These are phyloP conservation scores for Viridothelium virens DNA, from an alignment of 495 filamentous ascomycete species.

Conservation along the genomic window DNA sequence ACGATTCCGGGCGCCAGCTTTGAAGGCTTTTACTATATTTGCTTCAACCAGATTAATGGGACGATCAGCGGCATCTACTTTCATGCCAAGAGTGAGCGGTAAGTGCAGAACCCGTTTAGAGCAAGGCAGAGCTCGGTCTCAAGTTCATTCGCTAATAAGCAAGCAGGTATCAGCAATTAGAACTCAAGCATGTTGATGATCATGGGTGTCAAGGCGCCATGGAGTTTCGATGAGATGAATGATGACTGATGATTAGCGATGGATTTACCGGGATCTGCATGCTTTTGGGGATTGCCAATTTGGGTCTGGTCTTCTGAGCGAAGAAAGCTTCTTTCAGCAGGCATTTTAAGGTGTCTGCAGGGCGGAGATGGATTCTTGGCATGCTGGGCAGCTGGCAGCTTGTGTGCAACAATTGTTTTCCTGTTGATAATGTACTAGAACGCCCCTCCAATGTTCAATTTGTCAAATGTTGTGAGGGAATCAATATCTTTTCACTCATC, in stretches of 20 bases:
- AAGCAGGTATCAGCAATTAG: conserved; percentile 79
- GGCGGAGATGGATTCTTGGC: not conserved
- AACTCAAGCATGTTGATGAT: conserved; percentile 79
- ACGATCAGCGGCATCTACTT: conserved; percentile 92
- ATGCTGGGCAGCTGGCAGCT: not conserved
- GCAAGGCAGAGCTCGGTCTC: conserved; percentile 13
- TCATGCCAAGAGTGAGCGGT: conserved; percentile 95
- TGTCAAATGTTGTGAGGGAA: too few relatives aligned
- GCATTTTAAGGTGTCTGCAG: not conserved
- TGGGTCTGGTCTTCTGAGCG: not conserved
- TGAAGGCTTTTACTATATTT: conserved; percentile 99
- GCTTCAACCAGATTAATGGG: conserved; percentile 86
- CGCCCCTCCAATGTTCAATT: not conserved
- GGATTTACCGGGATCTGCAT: not conserved
- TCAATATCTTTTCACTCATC: too few relatives aligned
- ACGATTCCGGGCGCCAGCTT: conserved; percentile 92
- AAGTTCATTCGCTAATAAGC: too few relatives aligned
- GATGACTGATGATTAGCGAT: conserved; percentile 10
- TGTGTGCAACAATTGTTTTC: not conserved
- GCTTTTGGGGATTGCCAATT: not conserved
- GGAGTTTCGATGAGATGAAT: conserved; percentile 67
- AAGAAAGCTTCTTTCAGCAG: not conserved
- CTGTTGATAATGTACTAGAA: not conserved
- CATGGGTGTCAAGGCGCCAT: conserved; percentile 77
- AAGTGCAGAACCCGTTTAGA: conserved; percentile 35